Evolutionary conservation across 306 rosid genomes (phyloP).

Genomic region (Glycine tomentella): DNA sequence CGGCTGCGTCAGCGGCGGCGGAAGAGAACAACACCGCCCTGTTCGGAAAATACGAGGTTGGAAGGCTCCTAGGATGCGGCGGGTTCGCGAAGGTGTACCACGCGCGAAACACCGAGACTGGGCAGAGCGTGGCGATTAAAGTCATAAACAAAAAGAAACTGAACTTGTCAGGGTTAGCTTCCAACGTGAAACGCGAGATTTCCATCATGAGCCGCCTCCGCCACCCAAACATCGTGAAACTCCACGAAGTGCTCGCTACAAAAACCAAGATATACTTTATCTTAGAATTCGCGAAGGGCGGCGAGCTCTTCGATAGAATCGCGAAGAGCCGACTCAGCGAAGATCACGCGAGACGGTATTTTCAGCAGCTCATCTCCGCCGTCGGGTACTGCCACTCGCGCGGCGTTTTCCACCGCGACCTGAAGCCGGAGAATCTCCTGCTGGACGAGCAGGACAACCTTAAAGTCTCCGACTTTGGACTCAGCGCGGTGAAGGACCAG

Average conservation of each 20-base stretch:
- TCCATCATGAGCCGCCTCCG: slow-evolving; percentile 68
- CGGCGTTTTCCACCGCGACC: slow-evolving; percentile 76
- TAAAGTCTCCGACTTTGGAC: slow-evolving; percentile 78
- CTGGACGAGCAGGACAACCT: slow-evolving; percentile 62
- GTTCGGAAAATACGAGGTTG: slow-evolving; percentile 74
- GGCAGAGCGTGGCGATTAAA: slow-evolving; percentile 72
- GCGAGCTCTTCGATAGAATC: slow-evolving; percentile 67
- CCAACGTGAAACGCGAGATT: slow-evolving; percentile 73
- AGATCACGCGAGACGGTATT: slow-evolving; percentile 55
- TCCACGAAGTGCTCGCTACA: slow-evolving; percentile 74
- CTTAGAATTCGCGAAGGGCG: slow-evolving; percentile 72
- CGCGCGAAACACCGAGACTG: slow-evolving; percentile 58
- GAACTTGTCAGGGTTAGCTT: slow-evolving; percentile 31
- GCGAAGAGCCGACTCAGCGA: slow-evolving; percentile 63
- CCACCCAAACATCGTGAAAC: slow-evolving; percentile 69
- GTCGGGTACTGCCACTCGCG: slow-evolving; percentile 75
- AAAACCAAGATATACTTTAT: slow-evolving; percentile 74
- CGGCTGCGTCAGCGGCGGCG: too few relatives aligned
- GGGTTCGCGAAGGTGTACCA: slow-evolving; percentile 84
- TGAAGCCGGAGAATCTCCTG: slow-evolving; percentile 74
- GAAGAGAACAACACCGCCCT: slow-evolving; percentile 33
- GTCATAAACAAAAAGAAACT: slow-evolving; percentile 74
- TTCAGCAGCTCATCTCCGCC: slow-evolving; percentile 76
- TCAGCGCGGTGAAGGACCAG: slow-evolving; percentile 69
- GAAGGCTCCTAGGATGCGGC: slow-evolving; percentile 75